Base-by-base conservation (phyloP, 345 rosid genomes). In the Euphorbia pulcherrima region DNA sequence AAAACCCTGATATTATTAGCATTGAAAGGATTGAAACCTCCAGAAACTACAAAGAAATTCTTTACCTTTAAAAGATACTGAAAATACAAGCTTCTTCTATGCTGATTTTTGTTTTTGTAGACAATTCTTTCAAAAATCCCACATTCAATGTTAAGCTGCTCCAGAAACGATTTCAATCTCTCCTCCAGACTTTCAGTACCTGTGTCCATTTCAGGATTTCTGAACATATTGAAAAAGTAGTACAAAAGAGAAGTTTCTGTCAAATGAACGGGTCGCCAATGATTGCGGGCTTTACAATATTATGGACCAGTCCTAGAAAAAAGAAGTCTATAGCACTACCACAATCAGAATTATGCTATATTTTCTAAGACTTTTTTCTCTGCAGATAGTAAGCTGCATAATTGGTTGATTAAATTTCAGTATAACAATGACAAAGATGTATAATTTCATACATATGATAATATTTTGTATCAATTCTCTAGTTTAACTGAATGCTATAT, bases 81-180 rank as follows among this genome's bases (percentile, higher is more conserved):
- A 71, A 93, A 93, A 76, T 90, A 93, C 27, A 88, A 84, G 83
- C 90, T 83, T 72, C 96, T 85, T 28, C 97, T 77, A 55, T 93
- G 99, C 80, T 93, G 98, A 46, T 88, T 90, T 89, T 93, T 94
- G 82, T 89, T 91, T 78, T 91, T 91, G 81, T 94, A 87, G 64
- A 89, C 83, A 47, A 91, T 80, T 73, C 96, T 88, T 74, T 88
- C 95, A 53, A 89, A 87, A 47, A 90, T 77, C 6, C 80, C 88
- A 41, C 71, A 59, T 70, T 90, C 98, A 41, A 63, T 57, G 46
- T 81, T 85, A 44, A 91, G 88, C 76, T 83, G 88, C 35, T 60
- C 59, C 74, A 78, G 61, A 20, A 80, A 76, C 62, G 85, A 82
- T 68, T 77, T 85, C 73, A 86, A 73, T 73, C 81, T 89, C 79